Percentiles rank a stretch among this genome's conserved stretches.
phyloP scores from a whole-genome alignment of 352 stramenopile species.

The Globisporangium viniferum region DNA sequence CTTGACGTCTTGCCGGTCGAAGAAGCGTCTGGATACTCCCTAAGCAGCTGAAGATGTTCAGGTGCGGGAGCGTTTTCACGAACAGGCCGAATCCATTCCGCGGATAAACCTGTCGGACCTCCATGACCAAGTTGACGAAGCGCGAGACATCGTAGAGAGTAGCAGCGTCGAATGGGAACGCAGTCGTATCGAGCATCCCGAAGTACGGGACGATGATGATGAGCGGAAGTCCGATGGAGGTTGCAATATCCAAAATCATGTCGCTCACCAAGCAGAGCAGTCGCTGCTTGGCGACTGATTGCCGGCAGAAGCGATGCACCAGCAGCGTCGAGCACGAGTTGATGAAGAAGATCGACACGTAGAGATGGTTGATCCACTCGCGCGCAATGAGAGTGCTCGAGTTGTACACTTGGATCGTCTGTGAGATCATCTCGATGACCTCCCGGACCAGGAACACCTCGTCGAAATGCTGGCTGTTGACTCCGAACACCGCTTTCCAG shows the following conservation, averaged over 20 bases:
- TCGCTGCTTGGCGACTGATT: constrained; percentile 8
- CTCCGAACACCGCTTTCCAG: background rate
- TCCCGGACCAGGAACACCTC: constrained; percentile 6
- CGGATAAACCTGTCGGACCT: constrained; percentile 4
- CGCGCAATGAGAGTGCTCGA: constrained; percentile 10
- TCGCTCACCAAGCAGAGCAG: constrained; percentile 21
- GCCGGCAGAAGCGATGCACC: background rate
- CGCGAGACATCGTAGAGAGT: constrained; percentile 9
- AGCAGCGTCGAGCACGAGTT: constrained; percentile 12
- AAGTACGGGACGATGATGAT: constrained; percentile 10
- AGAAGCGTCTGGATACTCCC: constrained; percentile 4
- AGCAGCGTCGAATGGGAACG: background rate
- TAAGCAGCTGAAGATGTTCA: constrained; percentile 6
- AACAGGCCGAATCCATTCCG: background rate
- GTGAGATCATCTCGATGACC: constrained; percentile 9
- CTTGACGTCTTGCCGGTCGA: background rate
- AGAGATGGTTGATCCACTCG: constrained; percentile 12
- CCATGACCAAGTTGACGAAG: constrained; percentile 5
- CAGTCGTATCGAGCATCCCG: background rate
- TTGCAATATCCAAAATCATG: constrained; percentile 15
- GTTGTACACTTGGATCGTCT: constrained; percentile 8
- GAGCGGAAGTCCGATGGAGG: constrained; percentile 17
- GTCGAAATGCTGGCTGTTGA: constrained; percentile 10
- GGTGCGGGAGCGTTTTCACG: background rate
- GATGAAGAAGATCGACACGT: background rate